Conservation (phyloP, 2,329 filamentous ascomycete species). For the Camillea tinctor region DNA sequence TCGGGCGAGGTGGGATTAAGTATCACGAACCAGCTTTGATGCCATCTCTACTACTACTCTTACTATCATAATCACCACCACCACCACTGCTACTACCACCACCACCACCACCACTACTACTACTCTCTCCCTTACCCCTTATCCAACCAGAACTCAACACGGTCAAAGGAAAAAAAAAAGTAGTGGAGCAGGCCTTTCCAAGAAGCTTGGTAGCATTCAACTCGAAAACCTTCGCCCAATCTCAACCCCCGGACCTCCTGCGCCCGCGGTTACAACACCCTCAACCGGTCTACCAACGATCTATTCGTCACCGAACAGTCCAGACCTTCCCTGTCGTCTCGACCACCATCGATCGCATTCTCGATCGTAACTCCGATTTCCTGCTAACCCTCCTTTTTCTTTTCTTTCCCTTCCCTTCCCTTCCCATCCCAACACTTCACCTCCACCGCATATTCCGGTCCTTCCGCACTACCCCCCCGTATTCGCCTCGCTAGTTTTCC, state of each 20-base stretch:
- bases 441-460: constrained; percentile 3
- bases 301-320: constrained; percentile 21
- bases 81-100: too few species aligned
- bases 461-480: neutral
- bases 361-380: constrained; percentile 8
- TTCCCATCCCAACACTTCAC: constrained; percentile 11
- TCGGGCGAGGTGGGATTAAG: too few species aligned
- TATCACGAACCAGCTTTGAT: too few species aligned
- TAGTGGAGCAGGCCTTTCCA: neutral
- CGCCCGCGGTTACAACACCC: neutral
- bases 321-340: constrained; percentile 13
- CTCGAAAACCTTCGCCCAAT: constrained; percentile 1
- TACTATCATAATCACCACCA: too few species aligned
- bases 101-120: too few species aligned
- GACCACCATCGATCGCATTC: constrained; percentile 1
- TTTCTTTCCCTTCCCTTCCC: too few species aligned
- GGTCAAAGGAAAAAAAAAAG: too few species aligned
- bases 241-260: constrained; percentile 5
- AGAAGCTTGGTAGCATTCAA: neutral
- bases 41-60: too few species aligned
- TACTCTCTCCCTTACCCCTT: neutral
- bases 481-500: neutral
- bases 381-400: constrained; percentile 7
- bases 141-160: neutral
- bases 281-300: constrained; percentile 17